phyloP scores from a whole-genome alignment of 192 early-diverging fungal genomes.

The Tieghemiomyces parasiticus region DNA sequence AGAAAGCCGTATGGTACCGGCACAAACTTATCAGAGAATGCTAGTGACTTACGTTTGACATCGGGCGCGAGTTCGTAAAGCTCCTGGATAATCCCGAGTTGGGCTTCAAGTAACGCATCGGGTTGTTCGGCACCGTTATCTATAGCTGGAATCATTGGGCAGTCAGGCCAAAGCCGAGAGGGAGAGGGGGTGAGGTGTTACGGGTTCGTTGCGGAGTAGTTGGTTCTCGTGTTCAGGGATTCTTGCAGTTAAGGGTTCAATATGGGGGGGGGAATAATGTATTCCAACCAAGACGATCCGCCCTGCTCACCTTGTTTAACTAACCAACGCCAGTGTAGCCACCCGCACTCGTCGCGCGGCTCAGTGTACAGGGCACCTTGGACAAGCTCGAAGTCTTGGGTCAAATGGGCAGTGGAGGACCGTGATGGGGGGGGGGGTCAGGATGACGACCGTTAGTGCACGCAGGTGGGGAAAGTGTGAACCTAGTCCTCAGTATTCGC shows the following conservation, averaged over 20 bases:
- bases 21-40: too few relatives aligned
- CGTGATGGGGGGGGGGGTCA: too few relatives aligned
- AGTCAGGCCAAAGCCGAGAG: background rate
- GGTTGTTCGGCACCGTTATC: background rate
- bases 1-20: too few relatives aligned
- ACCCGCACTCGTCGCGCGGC: constrained; percentile 75
- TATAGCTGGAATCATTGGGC: background rate
- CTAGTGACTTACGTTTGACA: background rate
- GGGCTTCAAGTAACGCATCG: background rate
- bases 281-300: background rate
- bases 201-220: background rate
- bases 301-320: constrained; percentile 26
- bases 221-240: constrained; percentile 24
- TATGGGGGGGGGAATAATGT: background rate
- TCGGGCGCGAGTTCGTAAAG: background rate
- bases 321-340: constrained; percentile 79
- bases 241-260: background rate
- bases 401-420: too few relatives aligned
- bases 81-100: background rate
- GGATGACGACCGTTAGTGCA: too few relatives aligned
- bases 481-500: too few relatives aligned
- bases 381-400: constrained; percentile 58
- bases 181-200: background rate
- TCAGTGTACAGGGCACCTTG: constrained; percentile 75
- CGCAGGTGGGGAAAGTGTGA: too few relatives aligned